phyloP scores from a whole-genome alignment of 345 rosid genomes.

The Jatropha curcas region DNA sequence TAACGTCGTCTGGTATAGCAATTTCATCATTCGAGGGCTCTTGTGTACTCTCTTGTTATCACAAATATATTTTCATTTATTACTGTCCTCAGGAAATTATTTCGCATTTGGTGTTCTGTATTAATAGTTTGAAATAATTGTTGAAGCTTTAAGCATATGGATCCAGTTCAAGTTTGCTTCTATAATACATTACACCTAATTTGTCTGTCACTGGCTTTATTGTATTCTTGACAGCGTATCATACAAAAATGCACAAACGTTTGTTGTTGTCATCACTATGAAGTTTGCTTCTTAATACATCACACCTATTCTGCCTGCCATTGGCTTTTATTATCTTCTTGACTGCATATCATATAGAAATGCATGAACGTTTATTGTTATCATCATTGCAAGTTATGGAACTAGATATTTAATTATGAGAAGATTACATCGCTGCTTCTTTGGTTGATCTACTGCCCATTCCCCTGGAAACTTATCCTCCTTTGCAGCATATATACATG shows the following conservation, averaged over 20 bases:
- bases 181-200: slow-evolving; percentile 1
- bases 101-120: not conserved
- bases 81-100: not conserved
- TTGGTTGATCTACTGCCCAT: not conserved
- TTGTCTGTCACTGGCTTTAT: not conserved
- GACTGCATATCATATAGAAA: not conserved
- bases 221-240: not conserved
- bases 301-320: not conserved
- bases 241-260: not conserved
- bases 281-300: slow-evolving; percentile 3
- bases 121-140: slow-evolving; percentile 2
- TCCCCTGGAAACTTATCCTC: not conserved
- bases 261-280: slow-evolving; percentile 3
- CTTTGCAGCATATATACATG: not conserved
- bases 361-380: slow-evolving; percentile 2
- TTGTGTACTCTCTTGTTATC: not conserved
- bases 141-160: slow-evolving; percentile 9
- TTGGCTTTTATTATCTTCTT: not conserved
- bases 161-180: slow-evolving; percentile 1
- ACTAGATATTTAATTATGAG: not conserved
- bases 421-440: not conserved
- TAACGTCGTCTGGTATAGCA: not conserved
- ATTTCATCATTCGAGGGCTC: not conserved
- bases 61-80: not conserved
- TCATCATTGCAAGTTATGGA: slow-evolving; percentile 14